These are phyloP conservation scores for Dioszegia aurantiaca DNA, from an alignment of 768 basidiomycete genomes.

Conservation along the genomic window DNA sequence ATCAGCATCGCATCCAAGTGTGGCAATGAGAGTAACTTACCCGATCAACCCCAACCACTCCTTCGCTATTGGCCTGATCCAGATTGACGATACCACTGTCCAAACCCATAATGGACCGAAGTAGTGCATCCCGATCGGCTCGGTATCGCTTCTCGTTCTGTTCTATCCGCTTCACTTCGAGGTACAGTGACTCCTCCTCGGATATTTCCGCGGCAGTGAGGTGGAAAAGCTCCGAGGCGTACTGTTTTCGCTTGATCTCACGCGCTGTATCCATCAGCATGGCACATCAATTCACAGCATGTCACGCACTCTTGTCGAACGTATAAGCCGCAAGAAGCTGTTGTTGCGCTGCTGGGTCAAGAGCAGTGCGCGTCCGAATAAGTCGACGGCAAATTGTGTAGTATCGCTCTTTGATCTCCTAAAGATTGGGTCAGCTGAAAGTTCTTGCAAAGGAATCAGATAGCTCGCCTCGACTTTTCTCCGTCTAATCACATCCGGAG, in stretches of 20 bases:
- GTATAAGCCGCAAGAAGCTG: constrained; percentile 67
- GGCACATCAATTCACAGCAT: background rate
- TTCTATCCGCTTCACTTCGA: constrained; percentile 91
- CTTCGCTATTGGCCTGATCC: constrained; percentile 37
- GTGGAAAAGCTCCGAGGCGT: constrained; percentile 78
- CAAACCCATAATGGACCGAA: constrained; percentile 76
- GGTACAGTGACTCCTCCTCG: constrained; percentile 90
- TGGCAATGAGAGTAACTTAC: constrained; percentile 20
- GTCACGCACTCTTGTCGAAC: constrained; percentile 76
- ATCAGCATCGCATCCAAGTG: background rate
- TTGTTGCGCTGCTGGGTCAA: constrained; percentile 74
- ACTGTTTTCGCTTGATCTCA: constrained; percentile 81
- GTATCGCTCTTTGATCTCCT: constrained; percentile 94
- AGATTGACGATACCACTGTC: constrained; percentile 78
- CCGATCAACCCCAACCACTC: constrained; percentile 44
- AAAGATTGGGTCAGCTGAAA: constrained; percentile 7
- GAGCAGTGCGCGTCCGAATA: constrained; percentile 76
- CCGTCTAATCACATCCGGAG: constrained; percentile 12
- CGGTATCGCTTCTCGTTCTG: constrained; percentile 86
- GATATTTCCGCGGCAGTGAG: constrained; percentile 85
- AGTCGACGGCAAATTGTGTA: constrained; percentile 86
- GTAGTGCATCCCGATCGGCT: constrained; percentile 79
- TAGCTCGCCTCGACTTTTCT: constrained; percentile 69
- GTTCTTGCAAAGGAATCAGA: background rate
- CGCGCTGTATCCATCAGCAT: constrained; percentile 60